Base-by-base conservation (phyloP, 2,329 filamentous ascomycete genomes). In the Colletotrichum endophyticum region DNA sequence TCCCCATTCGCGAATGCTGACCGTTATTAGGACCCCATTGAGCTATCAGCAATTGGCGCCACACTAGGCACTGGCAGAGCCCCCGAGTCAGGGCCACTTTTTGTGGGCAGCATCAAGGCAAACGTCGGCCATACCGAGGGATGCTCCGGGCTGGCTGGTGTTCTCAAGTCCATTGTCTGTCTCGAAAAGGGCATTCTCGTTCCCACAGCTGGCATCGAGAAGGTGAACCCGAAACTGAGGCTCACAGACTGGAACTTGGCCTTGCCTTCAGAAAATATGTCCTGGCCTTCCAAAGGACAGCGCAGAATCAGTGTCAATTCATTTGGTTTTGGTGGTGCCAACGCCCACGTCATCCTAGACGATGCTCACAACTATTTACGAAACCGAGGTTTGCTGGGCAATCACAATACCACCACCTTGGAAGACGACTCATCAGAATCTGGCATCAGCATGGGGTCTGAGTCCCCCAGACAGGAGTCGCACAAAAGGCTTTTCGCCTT, bases 11-110 rank as follows among this genome's bases (percentile, higher is more conserved):
- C 12, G 13, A 44, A 16, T 27, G 89, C 89, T 16, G 91, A 90
- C 28, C 84, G 84, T 32, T 87, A 87, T 2, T 90, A 91, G 6
- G 91, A 92, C 75, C 89, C 90, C 0, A 86, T 88, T 22, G 91
- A 92, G 74, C 87, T 88, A 0, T 83, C 81, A 12, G 89, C 88
- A 6, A 86, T 91, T 34, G 81, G 85, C n/a, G 83, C 84, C 13
- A 86, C 88, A 0, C 85, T 90, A 28, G 83, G 85, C 7, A 71
- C 80, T 15, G 83, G 84, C 3, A 83, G 87, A 12, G 83, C 84
- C 15, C 12, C 57, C 1, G 67, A 73, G 0, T 80, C 84, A 2
- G 82, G 84, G 2, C 89, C 73, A 4, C 61, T 81, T 0, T 79
- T 78, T 36, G 81, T 84, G 13, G 83, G 83, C 4, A 22, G 82